Evolutionary conservation across 495 filamentous ascomycete species (phyloP).

Genomic region (Podospora pseudocomata): DNA sequence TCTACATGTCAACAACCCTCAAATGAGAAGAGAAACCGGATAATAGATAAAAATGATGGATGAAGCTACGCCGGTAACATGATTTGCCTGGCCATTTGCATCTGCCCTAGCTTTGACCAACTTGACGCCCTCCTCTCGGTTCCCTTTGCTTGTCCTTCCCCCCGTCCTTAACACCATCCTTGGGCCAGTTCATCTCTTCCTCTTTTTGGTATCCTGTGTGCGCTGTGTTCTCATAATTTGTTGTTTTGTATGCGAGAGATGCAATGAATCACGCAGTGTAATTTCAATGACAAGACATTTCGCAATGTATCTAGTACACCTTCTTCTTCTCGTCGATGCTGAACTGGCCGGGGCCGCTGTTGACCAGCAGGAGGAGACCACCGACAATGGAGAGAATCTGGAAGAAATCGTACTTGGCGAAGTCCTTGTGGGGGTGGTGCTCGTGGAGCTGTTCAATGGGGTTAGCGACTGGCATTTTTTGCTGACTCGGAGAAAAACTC

Average conservation of each 20-base stretch:
- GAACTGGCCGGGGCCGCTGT: constrained; percentile 96
- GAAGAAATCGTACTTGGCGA: constrained; percentile 99
- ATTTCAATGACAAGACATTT: neutral
- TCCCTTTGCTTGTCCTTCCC: neutral
- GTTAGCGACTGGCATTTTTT: constrained; percentile 18
- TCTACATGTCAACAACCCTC: neutral
- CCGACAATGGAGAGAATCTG: constrained; percentile 98
- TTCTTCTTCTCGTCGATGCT: constrained; percentile 99
- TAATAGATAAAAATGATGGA: neutral
- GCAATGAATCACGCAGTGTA: neutral
- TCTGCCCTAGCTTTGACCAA: neutral
- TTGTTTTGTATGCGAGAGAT: neutral
- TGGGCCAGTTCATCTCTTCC: neutral
- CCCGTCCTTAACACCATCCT: neutral
- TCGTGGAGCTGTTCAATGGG: constrained; percentile 70
- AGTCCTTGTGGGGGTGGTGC: constrained; percentile 98
- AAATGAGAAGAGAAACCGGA: neutral
- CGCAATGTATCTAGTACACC: constrained; percentile 66
- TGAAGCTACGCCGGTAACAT: constrained; percentile 10
- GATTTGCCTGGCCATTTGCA: neutral
- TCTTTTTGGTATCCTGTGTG: constrained; percentile 4
- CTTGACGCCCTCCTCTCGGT: neutral
- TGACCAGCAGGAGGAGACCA: constrained; percentile 89
- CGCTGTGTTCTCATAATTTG: neutral
- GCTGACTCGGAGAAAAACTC: constrained; percentile 39